Conservation (phyloP, 306 rosid genomes). For the Corylus heterophylla region DNA sequence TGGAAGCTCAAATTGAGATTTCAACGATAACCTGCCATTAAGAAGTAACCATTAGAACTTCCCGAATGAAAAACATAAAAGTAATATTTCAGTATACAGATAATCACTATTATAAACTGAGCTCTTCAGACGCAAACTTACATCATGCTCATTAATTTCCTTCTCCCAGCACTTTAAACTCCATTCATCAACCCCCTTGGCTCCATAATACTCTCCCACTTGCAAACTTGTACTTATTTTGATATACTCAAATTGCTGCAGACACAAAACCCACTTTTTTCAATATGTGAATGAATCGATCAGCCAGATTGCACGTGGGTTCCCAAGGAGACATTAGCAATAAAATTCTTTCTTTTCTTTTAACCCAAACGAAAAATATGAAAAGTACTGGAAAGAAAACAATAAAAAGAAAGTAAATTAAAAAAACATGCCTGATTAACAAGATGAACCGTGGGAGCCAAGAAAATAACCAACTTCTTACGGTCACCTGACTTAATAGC, state of each 20-base stretch:
- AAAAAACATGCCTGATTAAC: constrained; percentile 65
- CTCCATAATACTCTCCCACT: constrained; percentile 79
- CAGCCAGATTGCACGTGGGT: constrained; percentile 9
- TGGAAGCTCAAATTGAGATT: constrained; percentile 2
- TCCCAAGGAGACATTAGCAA: neutral
- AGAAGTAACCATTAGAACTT: constrained; percentile 1
- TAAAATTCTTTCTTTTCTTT: neutral
- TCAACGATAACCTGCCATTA: neutral
- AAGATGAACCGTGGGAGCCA: constrained; percentile 92
- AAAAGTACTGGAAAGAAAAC: neutral
- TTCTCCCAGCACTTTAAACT: constrained; percentile 62
- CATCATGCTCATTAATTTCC: constrained; percentile 63
- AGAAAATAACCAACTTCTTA: constrained; percentile 56
- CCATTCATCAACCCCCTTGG: constrained; percentile 86
- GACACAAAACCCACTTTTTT: constrained; percentile 29
- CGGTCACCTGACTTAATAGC: constrained; percentile 40
- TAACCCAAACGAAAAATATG: constrained; percentile 7
- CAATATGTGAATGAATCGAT: constrained; percentile 14
- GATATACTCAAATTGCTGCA: constrained; percentile 73
- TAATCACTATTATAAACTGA: constrained; percentile 1
- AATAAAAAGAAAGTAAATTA: neutral
- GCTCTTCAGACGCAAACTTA: constrained; percentile 35
- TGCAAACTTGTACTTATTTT: constrained; percentile 47
- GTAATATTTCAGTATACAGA: neutral
- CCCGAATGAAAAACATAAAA: constrained; percentile 1